Conservation (phyloP, 208 protist species). For the Leishmania major region DNA sequence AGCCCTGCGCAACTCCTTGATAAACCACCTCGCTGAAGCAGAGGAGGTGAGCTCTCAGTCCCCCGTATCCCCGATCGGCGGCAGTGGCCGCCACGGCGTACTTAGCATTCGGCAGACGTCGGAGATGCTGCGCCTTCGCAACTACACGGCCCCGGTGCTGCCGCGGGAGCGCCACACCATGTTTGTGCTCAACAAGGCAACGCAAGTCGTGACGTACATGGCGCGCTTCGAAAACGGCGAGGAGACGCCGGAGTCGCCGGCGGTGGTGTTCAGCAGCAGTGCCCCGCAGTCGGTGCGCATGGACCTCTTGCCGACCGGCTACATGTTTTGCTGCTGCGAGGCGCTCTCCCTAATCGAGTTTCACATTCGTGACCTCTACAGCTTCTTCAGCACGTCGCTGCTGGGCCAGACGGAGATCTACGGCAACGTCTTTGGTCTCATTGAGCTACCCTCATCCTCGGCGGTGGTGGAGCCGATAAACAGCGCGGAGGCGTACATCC, state of each 20-base stretch:
- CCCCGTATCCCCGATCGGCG: constrained; percentile 25
- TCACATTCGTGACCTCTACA: constrained; percentile 64
- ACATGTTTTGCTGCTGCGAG: constrained; percentile 73
- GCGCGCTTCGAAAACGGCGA: constrained; percentile 51
- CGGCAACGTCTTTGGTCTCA: constrained; percentile 78
- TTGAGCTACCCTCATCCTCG: constrained; percentile 40
- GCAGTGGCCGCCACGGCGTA: constrained; percentile 21
- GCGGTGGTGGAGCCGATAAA: constrained; percentile 65
- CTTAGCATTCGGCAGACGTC: constrained; percentile 38
- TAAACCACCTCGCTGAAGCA: constrained; percentile 32
- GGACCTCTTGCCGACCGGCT: constrained; percentile 76
- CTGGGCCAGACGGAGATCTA: constrained; percentile 69
- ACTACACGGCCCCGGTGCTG: constrained; percentile 30
- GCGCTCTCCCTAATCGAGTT: constrained; percentile 76
- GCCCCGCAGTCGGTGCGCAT: constrained; percentile 64
- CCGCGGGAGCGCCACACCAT: constrained; percentile 71
- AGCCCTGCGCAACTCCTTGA: constrained; percentile 73
- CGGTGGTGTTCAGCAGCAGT: constrained; percentile 53
- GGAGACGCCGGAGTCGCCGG: constrained; percentile 40
- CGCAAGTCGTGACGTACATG: constrained; percentile 74
- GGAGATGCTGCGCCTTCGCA: constrained; percentile 39
- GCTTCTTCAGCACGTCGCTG: constrained; percentile 65
- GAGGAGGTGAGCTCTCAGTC: constrained; percentile 30
- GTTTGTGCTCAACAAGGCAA: constrained; percentile 69
- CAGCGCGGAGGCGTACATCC: constrained; percentile 70